Base-by-base conservation (phyloP, 805 yeast species). In the Nakazawaea molendinolei region DNA sequence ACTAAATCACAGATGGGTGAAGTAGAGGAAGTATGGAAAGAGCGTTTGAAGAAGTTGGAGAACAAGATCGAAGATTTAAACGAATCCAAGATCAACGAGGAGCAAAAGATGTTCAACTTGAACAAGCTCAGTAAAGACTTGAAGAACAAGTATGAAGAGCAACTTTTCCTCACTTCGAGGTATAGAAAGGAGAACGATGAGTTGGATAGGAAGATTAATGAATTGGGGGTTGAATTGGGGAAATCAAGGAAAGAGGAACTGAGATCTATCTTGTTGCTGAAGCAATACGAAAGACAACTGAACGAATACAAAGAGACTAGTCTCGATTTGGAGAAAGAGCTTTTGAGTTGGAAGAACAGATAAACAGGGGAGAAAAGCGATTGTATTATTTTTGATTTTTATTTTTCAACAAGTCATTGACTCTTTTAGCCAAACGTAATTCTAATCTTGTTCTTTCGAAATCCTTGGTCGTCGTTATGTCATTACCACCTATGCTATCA, bases 101-200 rank as follows among this genome's bases (percentile, higher is more conserved):
- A 67, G 20, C 79, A 78, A 48, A 58, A 60, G 23, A 56, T 67
- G 17, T 69, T 69, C 43, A 60, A 51, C 21, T 54, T 79, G 28
- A 76, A 76, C 44, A 68, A 79, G 42, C 58, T 67, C 4, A 57
- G 77, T 21, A 72, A 71, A 33, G 79, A 77, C 20, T 55, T 79
- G 31, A 68, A 71, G 38, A 63, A 65, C 24, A 66, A 73, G 31
- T 64, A 67, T 36, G 74, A 67, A 20, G 71, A 65, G 43, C 80
- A 79, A 44, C 49, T 62, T 3, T 63, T 61, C 30, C 67, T 74
- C 17, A 63, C 74, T 24, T 64, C 67, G 34, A 58, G 67, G 36
- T 76, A 76, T 40, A 72, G 72, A 41, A 77, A 71, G 34, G 87
- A 80, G 44, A 76, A 74, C 48, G 61, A 69, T 42, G 67, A 68